Evolutionary conservation across 768 basidiomycete genomes (phyloP).

Genomic region (Termitomyces eurrhizus): DNA sequence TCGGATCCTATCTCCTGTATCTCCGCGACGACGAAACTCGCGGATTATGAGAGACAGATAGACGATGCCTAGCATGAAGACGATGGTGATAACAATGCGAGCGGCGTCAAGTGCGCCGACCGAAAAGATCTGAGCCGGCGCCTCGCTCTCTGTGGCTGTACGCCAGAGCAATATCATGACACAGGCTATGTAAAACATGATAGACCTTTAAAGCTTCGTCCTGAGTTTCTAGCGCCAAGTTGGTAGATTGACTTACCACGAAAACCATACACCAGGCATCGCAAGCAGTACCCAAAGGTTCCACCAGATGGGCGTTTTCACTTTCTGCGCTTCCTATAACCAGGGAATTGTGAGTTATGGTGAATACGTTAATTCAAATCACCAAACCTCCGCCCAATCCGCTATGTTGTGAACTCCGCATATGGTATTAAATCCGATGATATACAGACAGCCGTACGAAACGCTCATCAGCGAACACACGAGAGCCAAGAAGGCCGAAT

Average conservation of each 20-base stretch:
- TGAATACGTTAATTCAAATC: background rate
- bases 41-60: background rate
- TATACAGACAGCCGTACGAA: slow-evolving; percentile 56
- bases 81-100: slow-evolving; percentile 49
- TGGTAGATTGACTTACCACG: slow-evolving; percentile 41
- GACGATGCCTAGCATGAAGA: background rate
- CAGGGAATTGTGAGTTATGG: background rate
- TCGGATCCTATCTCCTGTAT: background rate
- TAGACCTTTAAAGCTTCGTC: slow-evolving; percentile 41
- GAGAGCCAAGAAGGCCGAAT: slow-evolving; percentile 47
- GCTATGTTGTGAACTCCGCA: slow-evolving; percentile 55
- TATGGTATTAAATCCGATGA: slow-evolving; percentile 58
- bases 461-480: slow-evolving; percentile 56
- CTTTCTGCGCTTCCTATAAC: slow-evolving; percentile 51
- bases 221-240: background rate
- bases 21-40: background rate
- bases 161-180: slow-evolving; percentile 73
- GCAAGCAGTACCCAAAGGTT: slow-evolving; percentile 64
- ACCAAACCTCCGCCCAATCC: slow-evolving; percentile 52
- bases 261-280: slow-evolving; percentile 66
- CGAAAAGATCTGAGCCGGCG: slow-evolving; percentile 30
- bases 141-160: slow-evolving; percentile 42
- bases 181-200: slow-evolving; percentile 58
- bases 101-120: slow-evolving; percentile 44
- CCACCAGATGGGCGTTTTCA: slow-evolving; percentile 32